phyloP scores from a whole-genome alignment of 1,284 basidiomycete genomes.

The Tilletia setariae region DNA sequence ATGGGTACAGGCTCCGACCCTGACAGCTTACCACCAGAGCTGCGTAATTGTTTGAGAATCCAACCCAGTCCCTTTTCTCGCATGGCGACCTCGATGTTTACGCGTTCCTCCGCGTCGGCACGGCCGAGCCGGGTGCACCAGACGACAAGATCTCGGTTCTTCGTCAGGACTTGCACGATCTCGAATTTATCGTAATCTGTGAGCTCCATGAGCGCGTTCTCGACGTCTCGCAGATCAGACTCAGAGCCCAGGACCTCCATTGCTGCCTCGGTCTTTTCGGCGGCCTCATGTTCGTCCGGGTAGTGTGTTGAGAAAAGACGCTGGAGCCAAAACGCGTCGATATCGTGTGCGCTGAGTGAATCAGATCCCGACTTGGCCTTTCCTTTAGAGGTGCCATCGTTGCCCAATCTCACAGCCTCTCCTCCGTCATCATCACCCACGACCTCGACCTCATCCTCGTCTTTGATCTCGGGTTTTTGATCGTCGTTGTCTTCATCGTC shows the following conservation, averaged over 20 bases:
- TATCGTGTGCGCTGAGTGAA: conserved; percentile 75
- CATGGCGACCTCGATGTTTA: conserved; percentile 97
- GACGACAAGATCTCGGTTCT: conserved; percentile 91
- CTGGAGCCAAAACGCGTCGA: conserved; percentile 98
- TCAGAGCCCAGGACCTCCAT: conserved; percentile 79
- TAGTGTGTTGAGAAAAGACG: conserved; percentile 86
- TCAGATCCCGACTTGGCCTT: conserved; percentile 9
- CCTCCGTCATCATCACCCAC: conserved; percentile 62
- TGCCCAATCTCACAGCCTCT: conserved; percentile 7
- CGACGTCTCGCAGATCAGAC: conserved; percentile 87
- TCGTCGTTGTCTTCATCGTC: conserved; percentile 68
- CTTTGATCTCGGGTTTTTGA: conserved; percentile 64
- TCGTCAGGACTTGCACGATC: conserved; percentile 83
- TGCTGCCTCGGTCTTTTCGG: conserved; percentile 82
- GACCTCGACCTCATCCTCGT: conserved; percentile 65
- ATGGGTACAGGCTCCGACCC: conserved; percentile 59
- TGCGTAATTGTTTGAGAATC: conserved; percentile 78
- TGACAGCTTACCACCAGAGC: conserved; percentile 25
- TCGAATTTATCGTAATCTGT: conserved; percentile 91
- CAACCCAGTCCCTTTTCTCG: conserved; percentile 92
- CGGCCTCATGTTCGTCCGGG: conserved; percentile 87
- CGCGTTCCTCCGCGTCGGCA: conserved; percentile 80
- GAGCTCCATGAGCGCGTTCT: conserved; percentile 94
- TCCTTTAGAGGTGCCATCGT: not conserved
- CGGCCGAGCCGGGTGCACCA: conserved; percentile 97